A percentile compares a stretch with the other conserved stretches of the same genome.
phyloP scores from a whole-genome alignment of 306 rosid species.

The Mucuna pruriens region DNA sequence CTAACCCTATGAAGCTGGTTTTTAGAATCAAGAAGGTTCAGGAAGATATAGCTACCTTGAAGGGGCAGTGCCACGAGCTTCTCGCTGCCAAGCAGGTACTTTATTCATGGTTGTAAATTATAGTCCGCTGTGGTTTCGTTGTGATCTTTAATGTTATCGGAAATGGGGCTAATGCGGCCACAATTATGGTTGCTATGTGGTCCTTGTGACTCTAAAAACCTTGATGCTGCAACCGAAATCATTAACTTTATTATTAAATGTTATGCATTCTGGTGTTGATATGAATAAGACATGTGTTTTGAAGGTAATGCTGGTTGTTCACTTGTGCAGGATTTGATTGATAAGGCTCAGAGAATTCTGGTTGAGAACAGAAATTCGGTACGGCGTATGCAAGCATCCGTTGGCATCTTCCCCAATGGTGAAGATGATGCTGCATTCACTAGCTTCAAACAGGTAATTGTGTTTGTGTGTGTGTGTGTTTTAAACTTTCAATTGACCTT shows the following conservation, averaged over 20 bases:
- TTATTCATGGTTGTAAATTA: too few species aligned
- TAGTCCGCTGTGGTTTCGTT: too few species aligned
- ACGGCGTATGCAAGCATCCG: conserved; percentile 75
- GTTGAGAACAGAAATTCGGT: conserved; percentile 72
- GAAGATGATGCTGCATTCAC: conserved; percentile 73
- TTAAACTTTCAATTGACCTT: background rate
- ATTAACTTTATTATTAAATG: too few species aligned
- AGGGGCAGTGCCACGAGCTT: conserved; percentile 83
- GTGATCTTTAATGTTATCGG: too few species aligned
- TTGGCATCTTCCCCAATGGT: conserved; percentile 52
- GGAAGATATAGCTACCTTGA: conserved; percentile 64
- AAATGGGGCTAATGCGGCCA: too few species aligned
- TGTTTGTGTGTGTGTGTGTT: background rate
- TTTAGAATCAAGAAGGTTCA: conserved; percentile 80
- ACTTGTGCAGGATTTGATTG: conserved; percentile 80
- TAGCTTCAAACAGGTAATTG: conserved; percentile 78
- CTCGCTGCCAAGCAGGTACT: conserved; percentile 84
- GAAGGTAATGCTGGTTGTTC: conserved; percentile 25
- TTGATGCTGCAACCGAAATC: too few species aligned
- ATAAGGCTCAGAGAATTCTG: conserved; percentile 74
- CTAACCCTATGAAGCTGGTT: conserved; percentile 86
- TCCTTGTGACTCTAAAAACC: too few species aligned
- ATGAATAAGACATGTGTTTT: background rate
- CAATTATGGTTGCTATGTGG: too few species aligned
- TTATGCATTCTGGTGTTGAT: background rate